Evolutionary conservation across 2,329 filamentous ascomycete genomes (phyloP).

Genomic region (Dryadomyces quercivorus): DNA sequence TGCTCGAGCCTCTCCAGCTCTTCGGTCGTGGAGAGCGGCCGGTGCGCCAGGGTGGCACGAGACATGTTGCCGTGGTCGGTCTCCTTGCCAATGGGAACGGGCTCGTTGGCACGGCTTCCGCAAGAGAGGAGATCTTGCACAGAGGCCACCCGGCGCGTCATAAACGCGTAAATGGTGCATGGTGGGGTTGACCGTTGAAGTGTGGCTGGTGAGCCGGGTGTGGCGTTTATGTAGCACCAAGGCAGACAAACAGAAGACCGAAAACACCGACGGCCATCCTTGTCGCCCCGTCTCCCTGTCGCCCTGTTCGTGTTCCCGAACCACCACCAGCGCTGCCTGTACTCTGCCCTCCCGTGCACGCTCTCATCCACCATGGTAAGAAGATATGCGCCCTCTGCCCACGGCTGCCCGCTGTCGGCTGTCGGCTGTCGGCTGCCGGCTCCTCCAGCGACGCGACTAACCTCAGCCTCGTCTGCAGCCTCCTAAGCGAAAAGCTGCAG

Average conservation of each 20-base stretch:
- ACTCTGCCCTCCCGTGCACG: neutral
- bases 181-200: neutral
- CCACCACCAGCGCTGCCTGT: neutral
- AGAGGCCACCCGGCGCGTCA: neutral
- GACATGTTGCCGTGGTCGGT: slow-evolving; percentile 27
- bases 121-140: too few relatives aligned
- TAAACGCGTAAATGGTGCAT: neutral
- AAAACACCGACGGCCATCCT: neutral
- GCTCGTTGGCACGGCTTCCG: neutral
- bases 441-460: neutral
- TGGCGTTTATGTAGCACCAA: neutral
- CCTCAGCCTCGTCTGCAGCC: slow-evolving; percentile 25
- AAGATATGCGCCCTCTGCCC: neutral
- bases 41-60: slow-evolving; percentile 30
- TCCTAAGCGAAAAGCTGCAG: slow-evolving; percentile 37
- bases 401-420: too few relatives aligned
- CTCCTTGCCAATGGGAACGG: too few relatives aligned
- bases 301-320: neutral
- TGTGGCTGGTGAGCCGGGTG: neutral
- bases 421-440: neutral
- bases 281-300: neutral
- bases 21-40: slow-evolving; percentile 70
- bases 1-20: slow-evolving; percentile 94
- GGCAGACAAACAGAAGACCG: neutral
- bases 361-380: neutral